A percentile compares a stretch with the other conserved stretches of the same genome.
These are phyloP conservation scores for Juncus effusus DNA, from an alignment of 176 grass and related monocot species.

Conservation along the genomic window DNA sequence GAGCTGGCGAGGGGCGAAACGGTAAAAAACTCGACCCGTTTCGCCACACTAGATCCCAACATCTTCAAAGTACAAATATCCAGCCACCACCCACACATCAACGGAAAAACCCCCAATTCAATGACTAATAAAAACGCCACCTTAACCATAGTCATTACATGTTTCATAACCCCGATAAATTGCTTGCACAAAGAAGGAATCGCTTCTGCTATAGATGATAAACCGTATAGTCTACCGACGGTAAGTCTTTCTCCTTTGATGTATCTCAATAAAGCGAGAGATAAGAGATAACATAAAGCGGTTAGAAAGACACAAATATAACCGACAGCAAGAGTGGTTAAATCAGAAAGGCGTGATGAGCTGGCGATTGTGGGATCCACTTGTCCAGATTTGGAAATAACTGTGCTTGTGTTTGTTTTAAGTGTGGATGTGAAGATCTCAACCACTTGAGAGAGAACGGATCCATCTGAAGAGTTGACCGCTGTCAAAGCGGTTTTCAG, in stretches of 20 bases:
- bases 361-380: slow-evolving; percentile 46
- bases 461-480: slow-evolving; percentile 48
- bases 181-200: slow-evolving; percentile 90
- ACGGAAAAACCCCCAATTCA: slow-evolving; percentile 95
- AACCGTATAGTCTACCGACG: slow-evolving; percentile 82
- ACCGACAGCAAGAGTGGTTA: slow-evolving; percentile 87
- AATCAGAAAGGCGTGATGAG: slow-evolving; percentile 83
- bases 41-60: slow-evolving; percentile 77
- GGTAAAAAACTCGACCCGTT: slow-evolving; percentile 93
- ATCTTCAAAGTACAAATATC: slow-evolving; percentile 98
- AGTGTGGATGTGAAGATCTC: slow-evolving; percentile 73
- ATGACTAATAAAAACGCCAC: slow-evolving; percentile 96
- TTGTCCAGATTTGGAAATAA: slow-evolving; percentile 40
- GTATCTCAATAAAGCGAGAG: slow-evolving; percentile 86
- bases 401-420: slow-evolving; percentile 59
- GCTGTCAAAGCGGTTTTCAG: slow-evolving; percentile 72
- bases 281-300: slow-evolving; percentile 78
- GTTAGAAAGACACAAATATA: slow-evolving; percentile 78
- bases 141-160: slow-evolving; percentile 96
- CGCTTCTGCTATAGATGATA: slow-evolving; percentile 68
- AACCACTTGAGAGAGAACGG: slow-evolving; percentile 63
- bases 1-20: slow-evolving; percentile 83
- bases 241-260: slow-evolving; percentile 73
- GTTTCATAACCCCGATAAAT: slow-evolving; percentile 79
- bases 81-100: slow-evolving; percentile 99